A percentile compares a stretch with the other conserved stretches of the same genome.
These are phyloP conservation scores for Chrysanthemum makinoi DNA, from an alignment of 129 eudicot species.

Conservation along the genomic window DNA sequence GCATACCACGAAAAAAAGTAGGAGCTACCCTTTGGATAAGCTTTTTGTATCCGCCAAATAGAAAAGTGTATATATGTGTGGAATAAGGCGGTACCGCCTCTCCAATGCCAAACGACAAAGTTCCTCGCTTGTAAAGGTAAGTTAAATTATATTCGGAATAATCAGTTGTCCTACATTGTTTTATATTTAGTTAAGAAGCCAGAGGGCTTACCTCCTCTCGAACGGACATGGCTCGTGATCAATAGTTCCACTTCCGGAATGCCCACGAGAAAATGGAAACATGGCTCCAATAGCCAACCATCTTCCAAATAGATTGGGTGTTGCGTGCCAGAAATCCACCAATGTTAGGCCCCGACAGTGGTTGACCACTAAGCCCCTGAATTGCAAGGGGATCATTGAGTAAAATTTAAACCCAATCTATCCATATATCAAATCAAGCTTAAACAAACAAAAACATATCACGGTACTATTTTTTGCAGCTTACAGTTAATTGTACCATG, in stretches of 20 bases:
- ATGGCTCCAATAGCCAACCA: slow-evolving; percentile 92
- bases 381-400: background rate
- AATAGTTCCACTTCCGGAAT: slow-evolving; percentile 66
- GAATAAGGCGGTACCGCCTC: slow-evolving; percentile 90
- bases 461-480: too few relatives aligned
- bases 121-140: slow-evolving; percentile 65
- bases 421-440: background rate
- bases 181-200: too few relatives aligned
- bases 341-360: slow-evolving; percentile 89
- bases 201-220: too few relatives aligned
- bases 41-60: too few relatives aligned
- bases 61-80: slow-evolving; percentile 89
- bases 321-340: slow-evolving; percentile 97
- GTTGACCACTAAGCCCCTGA: slow-evolving; percentile 97
- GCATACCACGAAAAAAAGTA: too few relatives aligned
- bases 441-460: background rate
- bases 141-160: background rate
- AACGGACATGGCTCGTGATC: slow-evolving; percentile 90
- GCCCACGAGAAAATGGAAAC: slow-evolving; percentile 96
- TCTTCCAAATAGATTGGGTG: slow-evolving; percentile 89
- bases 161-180: background rate
- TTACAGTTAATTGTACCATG: too few relatives aligned
- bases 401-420: background rate
- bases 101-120: slow-evolving; percentile 81
- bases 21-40: too few relatives aligned